Percentiles rank a stretch among this genome's conserved stretches.
Evolutionary conservation across 2,329 filamentous ascomycete species (phyloP).

Genomic region (Alternaria dauci): DNA sequence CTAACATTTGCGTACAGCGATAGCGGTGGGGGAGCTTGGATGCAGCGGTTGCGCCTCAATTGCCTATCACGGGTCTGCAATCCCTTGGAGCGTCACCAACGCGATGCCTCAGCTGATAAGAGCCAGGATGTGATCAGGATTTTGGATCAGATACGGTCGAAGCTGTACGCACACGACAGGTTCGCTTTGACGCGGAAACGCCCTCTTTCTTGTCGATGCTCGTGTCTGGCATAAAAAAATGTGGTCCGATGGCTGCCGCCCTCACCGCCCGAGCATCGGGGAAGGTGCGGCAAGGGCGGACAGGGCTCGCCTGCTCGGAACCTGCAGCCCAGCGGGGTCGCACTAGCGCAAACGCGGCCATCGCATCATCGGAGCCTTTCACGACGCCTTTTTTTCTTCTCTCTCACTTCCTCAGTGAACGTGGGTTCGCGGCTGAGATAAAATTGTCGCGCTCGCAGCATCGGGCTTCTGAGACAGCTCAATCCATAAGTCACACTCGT

Average conservation of each 20-base stretch:
- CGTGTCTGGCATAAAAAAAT: constrained; percentile 18
- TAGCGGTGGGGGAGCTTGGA: neutral
- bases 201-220: constrained; percentile 19
- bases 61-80: constrained; percentile 8
- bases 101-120: neutral
- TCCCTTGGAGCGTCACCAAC: neutral
- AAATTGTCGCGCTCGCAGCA: neutral
- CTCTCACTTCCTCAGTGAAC: neutral
- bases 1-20: constrained; percentile 7
- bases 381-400: constrained; percentile 14
- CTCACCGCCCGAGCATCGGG: constrained; percentile 25
- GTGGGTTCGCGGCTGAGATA: neutral
- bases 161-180: neutral
- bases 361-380: constrained; percentile 26
- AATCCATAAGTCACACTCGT: neutral
- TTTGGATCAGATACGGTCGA: neutral
- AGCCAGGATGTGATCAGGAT: neutral
- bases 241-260: constrained; percentile 17
- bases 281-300: constrained; percentile 21
- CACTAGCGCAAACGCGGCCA: constrained; percentile 13
- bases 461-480: too few species aligned
- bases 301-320: constrained; percentile 21
- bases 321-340: constrained; percentile 20
- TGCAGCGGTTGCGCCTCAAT: constrained; percentile 11
- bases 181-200: constrained; percentile 22